Base-by-base conservation (phyloP, 2,329 filamentous ascomycete species). In the Sporothrix sp. region DNA sequence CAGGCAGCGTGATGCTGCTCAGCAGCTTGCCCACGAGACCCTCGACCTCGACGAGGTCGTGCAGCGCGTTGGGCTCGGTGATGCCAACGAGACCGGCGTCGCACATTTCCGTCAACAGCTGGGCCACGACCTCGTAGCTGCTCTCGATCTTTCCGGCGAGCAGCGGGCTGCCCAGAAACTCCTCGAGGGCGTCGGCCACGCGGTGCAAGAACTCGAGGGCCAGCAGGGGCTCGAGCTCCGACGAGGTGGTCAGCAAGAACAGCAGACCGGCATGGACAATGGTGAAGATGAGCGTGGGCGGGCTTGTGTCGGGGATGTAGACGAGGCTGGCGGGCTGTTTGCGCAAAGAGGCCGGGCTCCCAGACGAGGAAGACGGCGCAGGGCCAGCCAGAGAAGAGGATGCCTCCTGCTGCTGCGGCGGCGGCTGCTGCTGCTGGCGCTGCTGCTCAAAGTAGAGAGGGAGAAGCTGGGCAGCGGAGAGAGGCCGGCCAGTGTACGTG, bases 131-230 rank as follows among this genome's bases (percentile, higher is more conserved):
- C 78, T 97, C 87, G 68, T 97, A 97, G 66, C 81, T 89, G 58
- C 74, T 78, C 67, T 96, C 89, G 57, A 98, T 84, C 71, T 93
- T 95, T 63, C 78, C 79, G 18, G 89, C 84, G 52, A 96, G 72
- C 44, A 98, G 70, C 13, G 93, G 93, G 40, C 87, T 82, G 52
- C 91, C 90, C 7, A 98, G 75, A 64, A 96, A 97, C 63, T 96
- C 91, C 68, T 97, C 91, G 30, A 98, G 78, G 11, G 86, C 84
- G 73, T 98, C 93, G 62, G 95, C 81, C 27, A 95, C 78, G 57
- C 93, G 84, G 72, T 97, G 91, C 35, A 98, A 77, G 66, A 97
- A 97, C 68, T 97, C 91, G 57, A 97, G 82, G 35, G 89, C 84
- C 5, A 95, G 79, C 7, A 98, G 77, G 7, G 93, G 89, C 62